These are phyloP conservation scores for Eucalyptus marginata DNA, from an alignment of 345 rosid genomes.

Conservation along the genomic window DNA sequence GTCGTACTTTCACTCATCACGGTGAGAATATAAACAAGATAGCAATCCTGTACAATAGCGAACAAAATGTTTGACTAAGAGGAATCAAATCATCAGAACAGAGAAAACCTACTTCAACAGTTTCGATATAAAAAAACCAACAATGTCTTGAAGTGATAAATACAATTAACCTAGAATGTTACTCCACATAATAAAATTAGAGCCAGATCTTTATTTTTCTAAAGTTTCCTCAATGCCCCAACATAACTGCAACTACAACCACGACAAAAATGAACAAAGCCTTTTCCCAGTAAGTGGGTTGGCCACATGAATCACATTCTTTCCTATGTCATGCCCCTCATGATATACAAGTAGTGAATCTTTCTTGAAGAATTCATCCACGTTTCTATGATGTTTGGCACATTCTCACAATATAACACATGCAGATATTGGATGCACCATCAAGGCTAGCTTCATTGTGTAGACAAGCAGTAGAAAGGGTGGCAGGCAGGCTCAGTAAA, in stretches of 20 bases:
- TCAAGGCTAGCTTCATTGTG: not conserved
- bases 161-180: not conserved
- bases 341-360: not conserved
- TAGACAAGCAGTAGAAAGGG: not conserved
- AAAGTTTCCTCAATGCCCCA: not conserved
- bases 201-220: not conserved
- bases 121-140: not conserved
- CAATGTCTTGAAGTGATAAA: not conserved
- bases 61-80: not conserved
- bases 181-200: not conserved
- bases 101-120: not conserved
- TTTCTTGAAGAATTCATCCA: not conserved
- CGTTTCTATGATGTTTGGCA: not conserved
- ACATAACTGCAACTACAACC: not conserved
- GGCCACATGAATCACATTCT: not conserved
- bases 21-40: constrained; percentile 72
- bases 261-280: not conserved
- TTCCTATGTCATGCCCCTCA: not conserved
- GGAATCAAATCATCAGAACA: not conserved
- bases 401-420: not conserved
- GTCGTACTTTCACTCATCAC: constrained; percentile 66
- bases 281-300: not conserved
- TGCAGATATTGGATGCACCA: not conserved
- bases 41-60: constrained; percentile 53
- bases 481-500: not conserved